Conservation (phyloP, 345 rosid species). For the Kandelia obovata region DNA sequence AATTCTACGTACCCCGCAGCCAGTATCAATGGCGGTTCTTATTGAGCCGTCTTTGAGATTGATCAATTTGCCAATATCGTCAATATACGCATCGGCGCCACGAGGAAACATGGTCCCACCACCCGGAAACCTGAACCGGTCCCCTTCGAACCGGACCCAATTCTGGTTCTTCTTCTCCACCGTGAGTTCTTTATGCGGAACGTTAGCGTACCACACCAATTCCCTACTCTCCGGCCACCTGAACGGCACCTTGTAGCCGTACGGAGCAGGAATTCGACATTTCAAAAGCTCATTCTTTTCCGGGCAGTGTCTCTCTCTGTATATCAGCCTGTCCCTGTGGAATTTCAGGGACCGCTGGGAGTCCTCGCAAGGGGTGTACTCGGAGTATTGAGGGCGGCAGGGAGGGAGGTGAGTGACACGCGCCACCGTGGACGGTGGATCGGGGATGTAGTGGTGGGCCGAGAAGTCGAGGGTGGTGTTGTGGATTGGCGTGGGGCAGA, state of each 20-base stretch:
- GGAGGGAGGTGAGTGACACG: constrained; percentile 50
- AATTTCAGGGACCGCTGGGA: constrained; percentile 51
- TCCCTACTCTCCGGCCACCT: constrained; percentile 86
- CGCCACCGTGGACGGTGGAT: constrained; percentile 39
- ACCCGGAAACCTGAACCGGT: constrained; percentile 78
- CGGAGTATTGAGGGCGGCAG: constrained; percentile 44
- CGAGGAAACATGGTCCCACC: constrained; percentile 96
- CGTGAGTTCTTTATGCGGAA: constrained; percentile 80
- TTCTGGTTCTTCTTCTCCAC: constrained; percentile 90
- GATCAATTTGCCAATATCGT: constrained; percentile 71
- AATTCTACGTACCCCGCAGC: constrained; percentile 78
- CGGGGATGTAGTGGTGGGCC: constrained; percentile 49
- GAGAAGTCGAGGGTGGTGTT: constrained; percentile 41
- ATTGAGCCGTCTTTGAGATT: constrained; percentile 78
- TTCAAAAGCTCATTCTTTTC: constrained; percentile 40
- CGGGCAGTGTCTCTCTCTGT: constrained; percentile 85
- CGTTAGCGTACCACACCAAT: constrained; percentile 83
- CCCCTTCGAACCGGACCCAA: constrained; percentile 69
- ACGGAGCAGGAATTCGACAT: constrained; percentile 78
- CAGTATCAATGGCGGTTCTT: constrained; percentile 91
- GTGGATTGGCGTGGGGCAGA: not conserved
- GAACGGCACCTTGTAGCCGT: constrained; percentile 71
- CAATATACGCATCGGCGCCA: constrained; percentile 83
- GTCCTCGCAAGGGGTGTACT: constrained; percentile 83
- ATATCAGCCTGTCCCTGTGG: constrained; percentile 48